Base-by-base conservation (phyloP, 2,329 filamentous ascomycete genomes). In the Fusarium nodosum region DNA sequence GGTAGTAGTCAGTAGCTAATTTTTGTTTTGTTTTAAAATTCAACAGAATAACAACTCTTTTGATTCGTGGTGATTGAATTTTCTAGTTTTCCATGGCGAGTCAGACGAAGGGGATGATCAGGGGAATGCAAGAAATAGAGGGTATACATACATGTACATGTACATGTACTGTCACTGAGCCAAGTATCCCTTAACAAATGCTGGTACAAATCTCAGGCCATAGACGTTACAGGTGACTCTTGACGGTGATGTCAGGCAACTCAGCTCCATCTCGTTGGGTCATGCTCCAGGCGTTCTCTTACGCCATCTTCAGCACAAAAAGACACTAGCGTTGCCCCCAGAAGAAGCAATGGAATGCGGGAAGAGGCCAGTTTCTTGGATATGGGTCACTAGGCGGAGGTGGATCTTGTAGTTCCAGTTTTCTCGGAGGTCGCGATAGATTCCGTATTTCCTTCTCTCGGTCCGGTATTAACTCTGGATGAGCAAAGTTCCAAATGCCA, bases 291-390 rank as follows among this genome's bases (percentile, higher is more conserved):
- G 24, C 47, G 47, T 34, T 51, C 24, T 55, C 45, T 57, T 54
- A 68, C 55, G 60, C 71, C 68, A 71, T 71, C 63, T 60, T 60
- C 58, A 66, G 63, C 45, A 52, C 52, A 51, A 55, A 28, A 48
- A 39, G 39, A 22, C n/a, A 45, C 55, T 71, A 72, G 68, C 53
- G 65, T 42, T 56, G 47, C 53, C 59, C n/a, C 57, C 41, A 60
- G 57, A 56, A 66, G 61, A 46, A 44, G 58, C 28, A 30, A 31
- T 69, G 72, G 69, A 71, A 74, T 71, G 72, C 72, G 67, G 72
- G 59, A 72, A 66, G 59, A 38, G 24, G 41, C 57, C 69, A 51
- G 64, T 67, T 45, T 66, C 54, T 45, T 69, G 61, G 39, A 16
- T 44, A 20, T 36, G 34, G 28, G 42, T 46, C 30, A 22, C 31